A percentile compares a stretch with the other conserved stretches of the same genome.
These are phyloP conservation scores for Fusarium tjaetaba DNA, from an alignment of 2,329 filamentous ascomycete species.

Conservation along the genomic window DNA sequence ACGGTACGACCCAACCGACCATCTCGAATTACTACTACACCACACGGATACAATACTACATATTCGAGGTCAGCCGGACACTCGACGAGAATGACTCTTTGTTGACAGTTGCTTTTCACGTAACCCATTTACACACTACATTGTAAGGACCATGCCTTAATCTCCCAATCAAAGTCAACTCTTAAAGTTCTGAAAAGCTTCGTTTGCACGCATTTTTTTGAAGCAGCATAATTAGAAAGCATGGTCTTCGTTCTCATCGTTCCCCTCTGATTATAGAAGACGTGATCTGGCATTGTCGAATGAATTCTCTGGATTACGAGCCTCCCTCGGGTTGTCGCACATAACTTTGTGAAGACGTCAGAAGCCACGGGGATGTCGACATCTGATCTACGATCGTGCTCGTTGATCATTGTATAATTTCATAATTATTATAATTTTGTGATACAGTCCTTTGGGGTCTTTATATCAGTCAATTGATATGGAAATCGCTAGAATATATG, in stretches of 20 bases:
- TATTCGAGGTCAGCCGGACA: slow-evolving; percentile 1
- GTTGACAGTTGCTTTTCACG: neutral
- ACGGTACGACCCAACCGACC: slow-evolving; percentile 6
- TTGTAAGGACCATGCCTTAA: neutral
- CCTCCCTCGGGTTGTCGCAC: slow-evolving; percentile 5
- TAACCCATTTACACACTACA: neutral
- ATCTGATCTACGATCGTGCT: slow-evolving; percentile 25
- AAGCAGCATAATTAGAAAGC: neutral
- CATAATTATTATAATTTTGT: neutral
- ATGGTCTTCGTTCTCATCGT: neutral
- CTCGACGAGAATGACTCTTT: neutral
- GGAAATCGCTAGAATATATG: neutral
- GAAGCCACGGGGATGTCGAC: slow-evolving; percentile 43
- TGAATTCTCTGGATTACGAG: neutral
- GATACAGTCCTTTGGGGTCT: neutral
- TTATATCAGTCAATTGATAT: neutral
- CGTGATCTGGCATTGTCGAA: neutral
- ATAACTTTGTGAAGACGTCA: slow-evolving; percentile 35
- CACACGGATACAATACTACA: neutral
- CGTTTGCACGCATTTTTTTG: neutral
- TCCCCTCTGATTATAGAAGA: neutral
- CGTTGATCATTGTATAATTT: neutral
- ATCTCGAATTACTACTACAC: neutral
- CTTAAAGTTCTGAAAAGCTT: neutral
- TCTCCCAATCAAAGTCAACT: neutral